Evolutionary conservation across 805 yeast genomes (phyloP).

Genomic region (Vanderwaltozyma tropicalis): DNA sequence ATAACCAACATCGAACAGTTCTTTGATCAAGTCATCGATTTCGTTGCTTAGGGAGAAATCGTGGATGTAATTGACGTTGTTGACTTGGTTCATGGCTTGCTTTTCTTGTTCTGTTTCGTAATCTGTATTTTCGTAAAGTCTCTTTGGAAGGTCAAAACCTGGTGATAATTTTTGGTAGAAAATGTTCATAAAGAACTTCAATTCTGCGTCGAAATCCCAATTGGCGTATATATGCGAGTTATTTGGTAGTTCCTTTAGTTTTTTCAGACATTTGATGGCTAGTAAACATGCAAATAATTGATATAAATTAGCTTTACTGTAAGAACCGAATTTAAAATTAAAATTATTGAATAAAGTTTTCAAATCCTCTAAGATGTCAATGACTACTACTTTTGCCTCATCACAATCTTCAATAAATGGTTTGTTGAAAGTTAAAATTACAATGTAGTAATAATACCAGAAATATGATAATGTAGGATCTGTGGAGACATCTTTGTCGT

Average conservation of each 20-base stretch:
- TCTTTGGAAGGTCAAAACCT: constrained; percentile 17
- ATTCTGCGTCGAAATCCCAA: constrained; percentile 11
- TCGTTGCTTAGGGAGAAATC: constrained; percentile 29
- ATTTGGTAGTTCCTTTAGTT: constrained; percentile 9
- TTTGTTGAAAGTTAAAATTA: constrained; percentile 47
- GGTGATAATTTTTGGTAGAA: constrained; percentile 19
- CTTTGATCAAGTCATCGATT: constrained; percentile 28
- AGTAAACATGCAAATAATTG: constrained; percentile 27
- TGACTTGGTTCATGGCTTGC: constrained; percentile 20
- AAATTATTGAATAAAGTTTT: constrained; percentile 22
- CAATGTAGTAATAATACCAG: constrained; percentile 48
- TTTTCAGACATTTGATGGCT: constrained; percentile 22
- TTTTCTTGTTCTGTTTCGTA: constrained; percentile 17
- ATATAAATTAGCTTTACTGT: constrained; percentile 20
- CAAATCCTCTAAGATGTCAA: constrained; percentile 24
- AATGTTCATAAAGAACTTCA: constrained; percentile 18
- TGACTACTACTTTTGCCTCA: constrained; percentile 20
- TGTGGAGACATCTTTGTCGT: constrained; percentile 32
- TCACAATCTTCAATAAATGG: constrained; percentile 42
- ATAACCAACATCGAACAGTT: constrained; percentile 15
- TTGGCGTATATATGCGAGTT: constrained; percentile 1
- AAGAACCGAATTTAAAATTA: constrained; percentile 15
- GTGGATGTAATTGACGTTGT: constrained; percentile 21
- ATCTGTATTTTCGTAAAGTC: constrained; percentile 16
- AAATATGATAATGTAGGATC: constrained; percentile 46